Percentiles rank a stretch among this genome's conserved stretches.
Conservation (phyloP, 495 filamentous ascomycete genomes). For the Aspergillus egyptiacus region DNA sequence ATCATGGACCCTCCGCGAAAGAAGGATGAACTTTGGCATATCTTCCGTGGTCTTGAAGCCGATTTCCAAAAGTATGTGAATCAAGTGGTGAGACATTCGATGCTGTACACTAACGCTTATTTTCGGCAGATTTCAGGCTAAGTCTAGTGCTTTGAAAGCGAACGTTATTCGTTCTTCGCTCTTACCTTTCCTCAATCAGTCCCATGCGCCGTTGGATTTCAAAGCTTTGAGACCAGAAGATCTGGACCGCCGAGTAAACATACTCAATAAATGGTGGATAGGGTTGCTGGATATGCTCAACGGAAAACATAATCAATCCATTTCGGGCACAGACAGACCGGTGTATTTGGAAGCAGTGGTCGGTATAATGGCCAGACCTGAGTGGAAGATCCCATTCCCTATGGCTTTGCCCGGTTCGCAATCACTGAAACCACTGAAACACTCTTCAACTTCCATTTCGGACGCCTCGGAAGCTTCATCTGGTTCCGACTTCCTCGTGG, state of each 20-base stretch:
- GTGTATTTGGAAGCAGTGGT: slow-evolving; percentile 74
- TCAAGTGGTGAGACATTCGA: neutral
- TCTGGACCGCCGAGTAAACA: slow-evolving; percentile 72
- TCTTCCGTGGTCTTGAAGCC: slow-evolving; percentile 73
- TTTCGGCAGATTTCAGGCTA: slow-evolving; percentile 59
- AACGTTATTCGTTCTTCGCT: slow-evolving; percentile 72
- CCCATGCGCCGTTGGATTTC: slow-evolving; percentile 65
- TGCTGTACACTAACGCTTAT: neutral
- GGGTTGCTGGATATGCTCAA: slow-evolving; percentile 82
- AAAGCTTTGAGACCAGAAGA: slow-evolving; percentile 69
- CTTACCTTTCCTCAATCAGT: slow-evolving; percentile 74
- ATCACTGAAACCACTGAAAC: slow-evolving; percentile 27
- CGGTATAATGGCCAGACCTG: slow-evolving; percentile 83
- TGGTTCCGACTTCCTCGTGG: slow-evolving; percentile 72
- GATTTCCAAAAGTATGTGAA: slow-evolving; percentile 69
- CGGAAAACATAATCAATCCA: slow-evolving; percentile 61
- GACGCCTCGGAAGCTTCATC: slow-evolving; percentile 38
- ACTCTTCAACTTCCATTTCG: slow-evolving; percentile 36
- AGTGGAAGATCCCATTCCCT: slow-evolving; percentile 75
- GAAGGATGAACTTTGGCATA: slow-evolving; percentile 84
- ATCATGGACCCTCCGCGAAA: slow-evolving; percentile 45
- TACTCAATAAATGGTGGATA: slow-evolving; percentile 95
- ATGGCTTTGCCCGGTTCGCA: slow-evolving; percentile 29
- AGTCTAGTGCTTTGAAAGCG: slow-evolving; percentile 70
- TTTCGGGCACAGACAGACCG: slow-evolving; percentile 74